Base-by-base conservation (phyloP, 371 early-diverging fungal species). In the Mucor circinelloides region DNA sequence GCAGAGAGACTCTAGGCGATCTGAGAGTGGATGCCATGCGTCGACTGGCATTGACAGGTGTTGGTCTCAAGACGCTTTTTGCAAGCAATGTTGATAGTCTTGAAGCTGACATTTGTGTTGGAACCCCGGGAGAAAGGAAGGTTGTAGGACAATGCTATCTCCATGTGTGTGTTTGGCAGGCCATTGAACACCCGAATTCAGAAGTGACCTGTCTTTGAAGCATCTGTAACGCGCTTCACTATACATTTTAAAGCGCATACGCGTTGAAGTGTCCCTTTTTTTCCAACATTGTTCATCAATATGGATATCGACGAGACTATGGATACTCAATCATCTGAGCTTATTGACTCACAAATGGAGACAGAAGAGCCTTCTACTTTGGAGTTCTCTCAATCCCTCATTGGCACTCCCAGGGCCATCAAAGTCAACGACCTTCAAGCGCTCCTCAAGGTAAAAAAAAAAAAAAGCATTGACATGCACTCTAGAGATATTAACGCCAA, bases 351-450 rank as follows among this genome's bases (percentile, higher is more conserved):
- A 25, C 61, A 67, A 57, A 30, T 46, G 50, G 46, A 42, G 12
- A 55, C 28, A 21, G 58, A 57, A 17, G 34, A 44, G 46, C 19
- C 21, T 2, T 42, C 67, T 34, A 8, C n/a, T 0, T 44, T 69
- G 1, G 46, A 59, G 21, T 70, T 70, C 27, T 17, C 66, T 0
- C 23, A 67, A 55, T 30, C 71, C 36, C 54, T 66, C 63, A 27
- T 72, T 28, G 46, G 64, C 19, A 64, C 50, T 15, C 15, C 56
- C 9, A 69, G 63, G 38, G 50, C 72, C 7, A 48, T 67, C 54
- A 72, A 67, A 21, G 71, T 46, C 0, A 36, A 34, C 4, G 76
- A 78, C 10, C 67, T 75, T 12, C 60, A 46, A 30, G n/a, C 42
- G 40, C 46, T 69, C 9, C 50, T 77, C 40, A 52, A 66, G 56